Evolutionary conservation across 2,329 filamentous ascomycete species (phyloP).

Genomic region (Trichoderma semiorbis): DNA sequence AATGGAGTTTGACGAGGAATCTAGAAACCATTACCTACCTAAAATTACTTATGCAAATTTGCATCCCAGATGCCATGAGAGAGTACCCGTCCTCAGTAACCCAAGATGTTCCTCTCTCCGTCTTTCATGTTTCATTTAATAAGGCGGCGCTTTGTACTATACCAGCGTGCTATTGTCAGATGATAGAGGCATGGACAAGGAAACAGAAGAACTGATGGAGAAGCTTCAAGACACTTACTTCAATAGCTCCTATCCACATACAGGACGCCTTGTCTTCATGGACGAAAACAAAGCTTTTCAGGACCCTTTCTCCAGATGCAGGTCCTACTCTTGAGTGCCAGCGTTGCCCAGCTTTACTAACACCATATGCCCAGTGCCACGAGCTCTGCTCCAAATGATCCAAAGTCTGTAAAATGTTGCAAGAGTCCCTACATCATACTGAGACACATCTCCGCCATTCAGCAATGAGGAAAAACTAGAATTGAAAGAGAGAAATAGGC

Average conservation of each 20-base stretch:
- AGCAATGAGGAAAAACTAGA: not conserved
- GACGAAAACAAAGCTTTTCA: not conserved
- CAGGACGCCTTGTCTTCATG: not conserved
- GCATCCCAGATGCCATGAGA: too few species aligned
- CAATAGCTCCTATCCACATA: not conserved
- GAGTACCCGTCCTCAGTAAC: too few species aligned
- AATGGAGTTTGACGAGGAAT: not conserved
- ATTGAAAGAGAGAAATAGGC: not conserved
- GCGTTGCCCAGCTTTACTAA: not conserved
- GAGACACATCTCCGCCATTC: not conserved
- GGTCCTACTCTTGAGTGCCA: not conserved
- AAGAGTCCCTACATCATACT: not conserved
- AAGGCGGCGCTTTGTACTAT: too few species aligned
- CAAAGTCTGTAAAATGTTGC: not conserved
- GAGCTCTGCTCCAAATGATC: not conserved
- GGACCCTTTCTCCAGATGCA: not conserved
- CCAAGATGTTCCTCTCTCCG: too few species aligned
- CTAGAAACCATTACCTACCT: too few species aligned
- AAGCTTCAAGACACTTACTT: not conserved
- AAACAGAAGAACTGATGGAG: not conserved
- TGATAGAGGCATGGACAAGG: too few species aligned
- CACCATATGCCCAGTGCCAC: not conserved
- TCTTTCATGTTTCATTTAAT: too few species aligned
- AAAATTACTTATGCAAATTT: too few species aligned
- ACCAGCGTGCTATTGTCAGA: too few species aligned